Base-by-base conservation (phyloP, 2,329 filamentous ascomycete genomes). In the Pseudopithomyces chartarum region DNA sequence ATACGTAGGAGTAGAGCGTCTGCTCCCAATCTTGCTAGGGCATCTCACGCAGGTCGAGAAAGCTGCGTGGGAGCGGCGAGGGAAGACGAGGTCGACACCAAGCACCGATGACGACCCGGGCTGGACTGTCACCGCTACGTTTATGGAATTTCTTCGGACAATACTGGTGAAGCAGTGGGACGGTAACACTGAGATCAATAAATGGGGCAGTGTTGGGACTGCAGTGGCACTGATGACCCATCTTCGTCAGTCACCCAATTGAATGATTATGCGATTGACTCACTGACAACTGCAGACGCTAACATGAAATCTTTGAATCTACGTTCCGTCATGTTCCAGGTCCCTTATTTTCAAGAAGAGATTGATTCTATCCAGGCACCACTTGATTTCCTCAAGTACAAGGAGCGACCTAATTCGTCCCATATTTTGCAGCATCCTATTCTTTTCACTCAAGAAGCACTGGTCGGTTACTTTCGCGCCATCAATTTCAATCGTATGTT, bases 401-500 rank as follows among this genome's bases (percentile, higher is more conserved):
- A 87, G 86, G 58, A 79, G 0, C 87, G 86, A 32, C 85, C 82
- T 57, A 87, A 87, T 63, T 85, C 80, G 26, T 79, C 88, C 20
- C 92, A 97, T 73, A 79, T 98, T 0, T 79, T 98, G 3, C 88
- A 92, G 56, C 91, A 90, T 61, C 87, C 91, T 0, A 96, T 90
- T 69, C 81, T 98, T 0, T 97, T 97, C 66, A 87, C 84, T 19
- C 83, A 88, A 0, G 82, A 87, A 0, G 86, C 86, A 1, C 78
- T 96, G 2, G 88, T 96, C 2, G 87, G 87, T 0, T 96, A 92
- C 71, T 97, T 98, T 73, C 88, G 94, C 17, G 86, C 91, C 3
- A 88, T 97, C 68, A 97, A 97, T 70, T 92, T 95, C 67, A 86
- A 90, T 0, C 84, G 85, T 15, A 98, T 98, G 94, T 91, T 88